Evolutionary conservation across 495 filamentous ascomycete genomes (phyloP), one percentile per base, ranked within the genome.

Genomic region (Staphylotrichum longicolle): DNA sequence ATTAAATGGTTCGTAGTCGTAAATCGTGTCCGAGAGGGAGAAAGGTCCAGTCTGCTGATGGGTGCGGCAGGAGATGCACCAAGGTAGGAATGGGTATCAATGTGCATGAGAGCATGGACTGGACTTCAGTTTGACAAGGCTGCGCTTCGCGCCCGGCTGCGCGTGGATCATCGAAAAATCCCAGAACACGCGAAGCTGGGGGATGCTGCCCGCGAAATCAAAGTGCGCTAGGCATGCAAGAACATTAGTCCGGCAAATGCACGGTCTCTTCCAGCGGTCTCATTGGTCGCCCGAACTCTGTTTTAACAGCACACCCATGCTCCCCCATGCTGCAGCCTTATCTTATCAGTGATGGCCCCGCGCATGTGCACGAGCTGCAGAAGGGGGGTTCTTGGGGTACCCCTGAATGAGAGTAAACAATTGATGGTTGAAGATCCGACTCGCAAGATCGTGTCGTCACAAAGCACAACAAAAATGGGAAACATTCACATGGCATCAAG

Each of bases 161-260:
- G 62, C 61, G 57, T 42, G 37, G 61, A 58, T 48, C 61, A 51
- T 48, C 61, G 54, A 69, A 67, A 72, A 74, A 68, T 68, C 64
- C 65, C 63, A 68, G 63, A 47, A 42, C 54, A 35, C 64, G 58
- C 53, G 53, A 59, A 67, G 64, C 62, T 65, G 68, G 72, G 45
- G 57, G 41, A 27, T 63, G 61, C 66, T 14, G 64, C 62, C 20
- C 68, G 65, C 70, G 64, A 69, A 74, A 69, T 61, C 68, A 46
- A 68, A 66, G 2, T 8, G 61, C 70, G 66, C 70, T 72, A 74
- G 70, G 72, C 52, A 45, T 27, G 72, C 35, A 66, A 53, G 34
- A 71, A 42, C 32, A 34, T 57, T 68, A 4, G 56, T 68, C 65
- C 70, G 66, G 4, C 11, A 12, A 10, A 39, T 39, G 37, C 37